These are phyloP conservation scores for Lophiotrema nucula DNA, from an alignment of 495 filamentous ascomycete genomes.

Conservation along the genomic window DNA sequence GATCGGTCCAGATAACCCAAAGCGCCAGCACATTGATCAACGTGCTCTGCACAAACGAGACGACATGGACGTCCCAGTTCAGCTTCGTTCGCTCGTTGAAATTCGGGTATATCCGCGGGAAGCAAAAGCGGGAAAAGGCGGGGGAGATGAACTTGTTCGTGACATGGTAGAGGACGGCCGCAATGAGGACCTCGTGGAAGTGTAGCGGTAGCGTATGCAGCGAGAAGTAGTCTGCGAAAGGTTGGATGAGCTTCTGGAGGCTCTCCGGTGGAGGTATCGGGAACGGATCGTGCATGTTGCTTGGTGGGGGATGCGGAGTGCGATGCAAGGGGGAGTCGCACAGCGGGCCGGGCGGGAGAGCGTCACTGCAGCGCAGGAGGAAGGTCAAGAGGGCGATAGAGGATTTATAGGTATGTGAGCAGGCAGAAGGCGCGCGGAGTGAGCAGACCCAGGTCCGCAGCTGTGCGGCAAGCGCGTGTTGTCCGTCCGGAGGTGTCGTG, in stretches of 20 bases:
- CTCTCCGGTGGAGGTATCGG: constrained; percentile 50
- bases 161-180: constrained; percentile 72
- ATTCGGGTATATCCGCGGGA: constrained; percentile 68
- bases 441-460: too few species aligned
- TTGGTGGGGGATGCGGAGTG: neutral
- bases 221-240: constrained; percentile 56
- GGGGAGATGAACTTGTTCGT: constrained; percentile 76
- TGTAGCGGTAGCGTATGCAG: constrained; percentile 77
- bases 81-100: constrained; percentile 67
- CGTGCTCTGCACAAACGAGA: constrained; percentile 81
- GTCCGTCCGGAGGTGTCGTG: neutral
- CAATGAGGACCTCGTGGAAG: constrained; percentile 80
- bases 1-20: constrained; percentile 78
- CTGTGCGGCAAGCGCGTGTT: too few species aligned
- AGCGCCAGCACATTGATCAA: constrained; percentile 76
- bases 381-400: neutral
- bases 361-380: neutral
- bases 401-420: neutral
- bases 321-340: constrained; percentile 25
- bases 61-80: constrained; percentile 97
- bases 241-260: constrained; percentile 54
- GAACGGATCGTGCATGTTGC: constrained; percentile 70
- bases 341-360: neutral
- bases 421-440: neutral
- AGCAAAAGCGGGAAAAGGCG: constrained; percentile 62